Conservation (phyloP, 2,329 filamentous ascomycete species). For the Calonectria pseudoreteaudii region DNA sequence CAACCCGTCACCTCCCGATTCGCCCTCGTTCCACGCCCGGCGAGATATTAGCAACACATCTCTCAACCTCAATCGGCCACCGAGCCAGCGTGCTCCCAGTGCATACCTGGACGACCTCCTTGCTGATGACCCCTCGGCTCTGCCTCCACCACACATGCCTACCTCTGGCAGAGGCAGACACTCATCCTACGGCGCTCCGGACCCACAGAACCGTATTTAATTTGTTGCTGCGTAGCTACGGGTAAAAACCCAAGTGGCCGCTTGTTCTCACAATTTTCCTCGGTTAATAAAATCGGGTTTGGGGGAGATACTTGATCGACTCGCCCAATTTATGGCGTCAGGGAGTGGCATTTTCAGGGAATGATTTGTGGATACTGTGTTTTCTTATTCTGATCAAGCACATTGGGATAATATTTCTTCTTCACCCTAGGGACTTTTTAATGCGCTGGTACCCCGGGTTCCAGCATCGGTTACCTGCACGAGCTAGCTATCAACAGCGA, state of each 20-base stretch:
- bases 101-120: conserved; percentile 92
- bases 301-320: conserved; percentile 20
- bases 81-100: conserved; percentile 82
- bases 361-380: conserved; percentile 32
- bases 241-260: conserved; percentile 27
- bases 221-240: conserved; percentile 2
- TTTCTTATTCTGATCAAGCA: conserved; percentile 29
- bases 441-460: conserved; percentile 31
- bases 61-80: conserved; percentile 70
- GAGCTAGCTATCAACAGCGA: conserved; percentile 22
- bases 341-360: conserved; percentile 34
- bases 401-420: conserved; percentile 30
- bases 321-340: conserved; percentile 40
- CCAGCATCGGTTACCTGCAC: conserved; percentile 21
- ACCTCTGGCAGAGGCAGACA: conserved; percentile 35
- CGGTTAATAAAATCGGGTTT: conserved; percentile 31
- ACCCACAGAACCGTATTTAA: conserved; percentile 44
- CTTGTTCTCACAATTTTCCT: conserved; percentile 19
- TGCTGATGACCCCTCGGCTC: conserved; percentile 73
- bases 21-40: conserved; percentile 66
- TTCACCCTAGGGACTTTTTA: conserved; percentile 28
- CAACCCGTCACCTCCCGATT: conserved; percentile 71
- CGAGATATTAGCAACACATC: conserved; percentile 73
- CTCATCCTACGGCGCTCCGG: conserved; percentile 37
- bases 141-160: conserved; percentile 59